Base-by-base conservation (phyloP, 768 basidiomycete genomes). In the Chalciporus pseudorubinellus region DNA sequence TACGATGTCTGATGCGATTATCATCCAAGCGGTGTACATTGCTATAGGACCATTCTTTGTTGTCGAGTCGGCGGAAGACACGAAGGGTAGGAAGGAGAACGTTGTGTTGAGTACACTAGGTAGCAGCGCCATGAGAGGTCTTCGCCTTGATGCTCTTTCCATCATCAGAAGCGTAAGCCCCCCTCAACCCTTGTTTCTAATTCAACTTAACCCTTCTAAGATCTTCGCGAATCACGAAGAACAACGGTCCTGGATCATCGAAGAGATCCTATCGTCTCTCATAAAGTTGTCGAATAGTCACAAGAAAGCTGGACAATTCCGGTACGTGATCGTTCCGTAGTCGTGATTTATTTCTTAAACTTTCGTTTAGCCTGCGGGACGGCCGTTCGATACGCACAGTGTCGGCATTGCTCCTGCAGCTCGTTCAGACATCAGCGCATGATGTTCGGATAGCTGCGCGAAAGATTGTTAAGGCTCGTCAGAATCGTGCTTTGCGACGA, bases 221-320 rank as follows among this genome's bases (percentile, higher is more conserved):
- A 86, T 95, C 28, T 98, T 97, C 60, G 90, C 91, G 12, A 89
- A 87, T 56, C 85, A 98, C 62, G 84, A 90, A 57, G 87, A 87
- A 39, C 97, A 99, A 67, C 75, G 97, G 9, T 84, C 87, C 1
- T 97, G 94, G 94, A 95, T 98, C 56, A 87, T 98, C n/a, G 95
- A 98, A 65, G 97, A 98, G 69, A 95, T 98, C 29, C 64, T 99
- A 22, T 81, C 84, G 9, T 95, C 92, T 0, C 72, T 98, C 48
- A 94, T 89, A 59, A 95, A 92, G 69, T 76, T 95, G 20, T 89
- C 92, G 3, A 90, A 93, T 61, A 83, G 85, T 18, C 97, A 92
- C 66, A 91, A 92, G 70, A 88, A 87, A 59, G 90, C 88, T 44
- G 89, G 92, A 0, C 90, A 91, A 59, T 95, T 94, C 69, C 78